Evolutionary conservation across 2,329 filamentous ascomycete species (phyloP).

Genomic region (Tetracladium maxilliforme): DNA sequence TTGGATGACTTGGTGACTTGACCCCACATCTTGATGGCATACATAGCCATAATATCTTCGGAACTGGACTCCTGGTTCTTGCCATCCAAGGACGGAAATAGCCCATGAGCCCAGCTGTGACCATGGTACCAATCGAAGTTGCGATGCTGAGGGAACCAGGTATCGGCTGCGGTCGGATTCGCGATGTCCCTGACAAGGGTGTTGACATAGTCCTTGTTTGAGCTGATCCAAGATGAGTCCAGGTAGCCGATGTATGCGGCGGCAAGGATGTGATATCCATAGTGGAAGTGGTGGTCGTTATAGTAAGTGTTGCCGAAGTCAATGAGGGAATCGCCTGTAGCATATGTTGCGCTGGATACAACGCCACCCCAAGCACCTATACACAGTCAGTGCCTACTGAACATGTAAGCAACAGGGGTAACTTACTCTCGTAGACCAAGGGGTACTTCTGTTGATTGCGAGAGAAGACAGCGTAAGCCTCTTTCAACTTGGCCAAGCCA

Average conservation of each 20-base stretch:
- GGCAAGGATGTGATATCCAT: constrained; percentile 80
- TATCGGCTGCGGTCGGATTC: constrained; percentile 58
- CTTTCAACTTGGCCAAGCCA: constrained; percentile 54
- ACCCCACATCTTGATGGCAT: constrained; percentile 92
- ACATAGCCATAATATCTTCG: constrained; percentile 78
- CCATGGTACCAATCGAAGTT: constrained; percentile 91
- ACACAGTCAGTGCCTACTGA: too few species aligned
- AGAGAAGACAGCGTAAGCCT: constrained; percentile 49
- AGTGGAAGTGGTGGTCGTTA: constrained; percentile 65
- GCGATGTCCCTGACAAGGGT: constrained; percentile 69
- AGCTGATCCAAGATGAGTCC: constrained; percentile 57
- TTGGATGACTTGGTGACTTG: constrained; percentile 56
- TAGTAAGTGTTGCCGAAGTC: constrained; percentile 90
- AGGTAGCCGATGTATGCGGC: constrained; percentile 72
- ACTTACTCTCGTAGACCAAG: constrained; percentile 47
- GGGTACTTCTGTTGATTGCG: constrained; percentile 54
- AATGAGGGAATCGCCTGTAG: constrained; percentile 47
- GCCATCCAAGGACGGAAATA: constrained; percentile 57
- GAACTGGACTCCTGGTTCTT: constrained; percentile 82
- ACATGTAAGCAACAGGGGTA: constrained; percentile 2
- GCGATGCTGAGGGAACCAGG: constrained; percentile 67
- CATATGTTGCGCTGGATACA: constrained; percentile 62
- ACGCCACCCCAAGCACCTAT: constrained; percentile 61
- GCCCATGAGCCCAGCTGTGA: constrained; percentile 81
- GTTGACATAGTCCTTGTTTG: constrained; percentile 71